Conservation (phyloP, 495 filamentous ascomycete genomes). For the Podospora pseudoanserina region DNA sequence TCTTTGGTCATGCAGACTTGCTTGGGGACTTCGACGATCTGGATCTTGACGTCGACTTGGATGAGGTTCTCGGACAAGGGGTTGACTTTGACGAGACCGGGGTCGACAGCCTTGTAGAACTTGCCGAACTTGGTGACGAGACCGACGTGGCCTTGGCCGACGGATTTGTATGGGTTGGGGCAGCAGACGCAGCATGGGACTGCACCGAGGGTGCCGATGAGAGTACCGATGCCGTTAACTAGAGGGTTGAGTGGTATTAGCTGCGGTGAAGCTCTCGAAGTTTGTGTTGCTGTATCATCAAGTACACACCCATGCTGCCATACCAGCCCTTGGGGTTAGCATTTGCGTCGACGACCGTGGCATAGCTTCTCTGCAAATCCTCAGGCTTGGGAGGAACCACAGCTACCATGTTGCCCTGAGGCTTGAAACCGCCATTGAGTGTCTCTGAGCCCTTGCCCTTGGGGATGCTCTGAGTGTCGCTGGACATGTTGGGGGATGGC, state of each 20-base stretch:
- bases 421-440: conserved; percentile 35
- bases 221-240: conserved; percentile 73
- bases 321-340: conserved; percentile 83
- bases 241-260: not conserved
- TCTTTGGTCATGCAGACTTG: conserved; percentile 99
- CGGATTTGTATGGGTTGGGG: conserved; percentile 96
- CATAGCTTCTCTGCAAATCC: conserved; percentile 89
- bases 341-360: conserved; percentile 69
- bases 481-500: conserved; percentile 2
- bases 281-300: not conserved
- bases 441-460: conserved; percentile 21
- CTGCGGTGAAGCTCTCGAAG: conserved; percentile 3
- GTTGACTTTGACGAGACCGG: conserved; percentile 96
- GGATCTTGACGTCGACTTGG: conserved; percentile 97
- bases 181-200: conserved; percentile 89
- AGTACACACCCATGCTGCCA: conserved; percentile 70
- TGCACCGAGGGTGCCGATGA: conserved; percentile 77
- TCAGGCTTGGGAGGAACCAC: conserved; percentile 78
- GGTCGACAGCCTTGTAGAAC: conserved; percentile 95
- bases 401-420: conserved; percentile 53
- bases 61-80: conserved; percentile 86
- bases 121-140: conserved; percentile 93
- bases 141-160: conserved; percentile 88
- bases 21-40: conserved; percentile 93
- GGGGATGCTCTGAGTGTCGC: conserved; percentile 19